Percentiles rank a stretch among this genome's conserved stretches.
These are phyloP conservation scores for Hygrophila difformis DNA, from an alignment of 257 asterid genomes.

Conservation along the genomic window DNA sequence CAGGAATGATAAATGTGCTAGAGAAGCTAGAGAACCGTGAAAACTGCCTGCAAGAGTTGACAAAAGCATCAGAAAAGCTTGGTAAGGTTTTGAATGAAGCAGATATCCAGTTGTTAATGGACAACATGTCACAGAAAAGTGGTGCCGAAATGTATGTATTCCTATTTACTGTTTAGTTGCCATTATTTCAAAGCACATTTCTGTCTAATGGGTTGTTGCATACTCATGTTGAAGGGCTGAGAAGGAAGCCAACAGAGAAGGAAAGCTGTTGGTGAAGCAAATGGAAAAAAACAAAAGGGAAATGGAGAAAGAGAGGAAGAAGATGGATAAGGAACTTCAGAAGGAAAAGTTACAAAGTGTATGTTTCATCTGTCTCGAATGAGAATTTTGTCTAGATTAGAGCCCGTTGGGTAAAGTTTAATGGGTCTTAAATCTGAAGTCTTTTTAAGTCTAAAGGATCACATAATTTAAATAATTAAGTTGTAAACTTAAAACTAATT, in stretches of 20 bases:
- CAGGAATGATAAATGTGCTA: constrained; percentile 63
- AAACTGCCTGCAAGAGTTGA: constrained; percentile 42
- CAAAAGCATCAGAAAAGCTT: constrained; percentile 68
- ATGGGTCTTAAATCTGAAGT: no score
- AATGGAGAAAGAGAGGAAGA: constrained; percentile 69
- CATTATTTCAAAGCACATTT: constrained; percentile 13
- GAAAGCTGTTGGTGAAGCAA: constrained; percentile 50
- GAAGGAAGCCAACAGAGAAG: constrained; percentile 52
- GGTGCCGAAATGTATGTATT: constrained; percentile 58
- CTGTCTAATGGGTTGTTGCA: no score
- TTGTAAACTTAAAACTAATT: no score
- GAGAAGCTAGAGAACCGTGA: constrained; percentile 36
- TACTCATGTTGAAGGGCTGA: constrained; percentile 53
- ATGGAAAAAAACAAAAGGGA: constrained; percentile 70
- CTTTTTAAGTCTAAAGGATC: no score
- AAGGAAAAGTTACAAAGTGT: constrained; percentile 72
- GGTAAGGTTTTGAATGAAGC: constrained; percentile 57
- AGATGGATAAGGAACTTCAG: constrained; percentile 53
- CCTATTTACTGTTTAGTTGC: constrained; percentile 11
- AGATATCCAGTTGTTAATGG: constrained; percentile 51
- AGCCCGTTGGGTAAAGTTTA: no score
- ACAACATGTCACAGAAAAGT: constrained; percentile 37
- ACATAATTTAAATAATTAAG: no score
- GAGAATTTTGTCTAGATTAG: no score
- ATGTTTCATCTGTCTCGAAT: constrained; percentile 24